Evolutionary conservation across 352 stramenopile species (phyloP).

Genomic region (Pythium dissotocum): DNA sequence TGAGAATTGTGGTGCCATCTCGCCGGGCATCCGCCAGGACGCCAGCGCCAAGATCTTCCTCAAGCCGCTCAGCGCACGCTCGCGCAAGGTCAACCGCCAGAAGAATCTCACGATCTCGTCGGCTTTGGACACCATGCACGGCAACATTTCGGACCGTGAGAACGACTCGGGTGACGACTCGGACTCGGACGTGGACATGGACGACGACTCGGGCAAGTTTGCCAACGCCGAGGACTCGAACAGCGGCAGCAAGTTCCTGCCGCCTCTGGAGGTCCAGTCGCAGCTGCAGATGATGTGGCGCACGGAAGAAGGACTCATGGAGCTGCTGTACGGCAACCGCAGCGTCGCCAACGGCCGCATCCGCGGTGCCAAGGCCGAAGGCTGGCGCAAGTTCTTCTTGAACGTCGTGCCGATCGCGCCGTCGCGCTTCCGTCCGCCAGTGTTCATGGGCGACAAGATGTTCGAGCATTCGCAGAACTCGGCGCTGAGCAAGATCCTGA

Average conservation of each 20-base stretch:
- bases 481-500: conserved; percentile 94
- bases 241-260: conserved; percentile 92
- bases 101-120: conserved; percentile 85
- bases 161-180: conserved; percentile 58
- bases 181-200: conserved; percentile 77
- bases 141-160: conserved; percentile 60
- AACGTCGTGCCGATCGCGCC: conserved; percentile 96
- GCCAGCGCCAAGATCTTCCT: conserved; percentile 98
- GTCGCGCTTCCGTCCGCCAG: conserved; percentile 97
- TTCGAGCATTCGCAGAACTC: conserved; percentile 98
- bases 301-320: conserved; percentile 90
- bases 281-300: conserved; percentile 96
- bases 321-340: conserved; percentile 91
- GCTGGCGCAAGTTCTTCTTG: conserved; percentile 96
- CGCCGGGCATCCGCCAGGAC: conserved; percentile 96
- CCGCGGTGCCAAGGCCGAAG: conserved; percentile 53
- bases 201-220: conserved; percentile 39
- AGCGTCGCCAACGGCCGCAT: conserved; percentile 65
- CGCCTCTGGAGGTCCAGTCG: conserved; percentile 94
- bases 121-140: conserved; percentile 79
- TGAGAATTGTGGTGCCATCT: conserved; percentile 96
- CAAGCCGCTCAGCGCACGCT: conserved; percentile 79
- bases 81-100: conserved; percentile 78
- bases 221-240: conserved; percentile 59
- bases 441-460: conserved; percentile 94